Evolutionary conservation across 495 filamentous ascomycete genomes (phyloP).

Genomic region (Cladorrhinum samala): DNA sequence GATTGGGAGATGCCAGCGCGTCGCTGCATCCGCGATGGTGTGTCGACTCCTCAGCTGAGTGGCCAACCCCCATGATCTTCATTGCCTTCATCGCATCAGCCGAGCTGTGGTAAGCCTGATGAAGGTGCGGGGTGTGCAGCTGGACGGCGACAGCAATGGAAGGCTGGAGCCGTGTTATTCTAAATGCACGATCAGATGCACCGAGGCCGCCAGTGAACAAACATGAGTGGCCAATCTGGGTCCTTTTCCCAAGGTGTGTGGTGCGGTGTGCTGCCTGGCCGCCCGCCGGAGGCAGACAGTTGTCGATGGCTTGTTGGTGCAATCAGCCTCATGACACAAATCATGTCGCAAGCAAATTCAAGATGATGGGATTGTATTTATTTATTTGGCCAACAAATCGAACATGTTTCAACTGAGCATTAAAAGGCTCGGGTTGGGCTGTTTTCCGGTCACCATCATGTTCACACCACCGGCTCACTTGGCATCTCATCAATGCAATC

Average conservation of each 20-base stretch:
- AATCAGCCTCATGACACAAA: no score
- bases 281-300: no score
- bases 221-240: no score
- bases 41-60: neutral
- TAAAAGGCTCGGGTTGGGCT: neutral
- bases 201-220: neutral
- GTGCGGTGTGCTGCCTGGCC: no score
- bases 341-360: no score
- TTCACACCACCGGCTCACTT: neutral
- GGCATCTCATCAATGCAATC: neutral
- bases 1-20: neutral
- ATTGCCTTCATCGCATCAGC: neutral
- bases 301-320: no score
- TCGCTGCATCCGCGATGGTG: neutral
- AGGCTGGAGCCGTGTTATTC: neutral
- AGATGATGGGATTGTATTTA: no score
- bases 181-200: neutral
- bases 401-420: no score
- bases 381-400: no score
- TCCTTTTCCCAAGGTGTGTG: no score
- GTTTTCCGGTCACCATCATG: neutral
- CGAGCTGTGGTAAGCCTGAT: constrained; percentile 3
- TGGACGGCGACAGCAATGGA: neutral
- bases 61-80: neutral
- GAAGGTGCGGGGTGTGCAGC: neutral